Conservation (phyloP, 441 rosid species). For the Erodium trifolium region DNA sequence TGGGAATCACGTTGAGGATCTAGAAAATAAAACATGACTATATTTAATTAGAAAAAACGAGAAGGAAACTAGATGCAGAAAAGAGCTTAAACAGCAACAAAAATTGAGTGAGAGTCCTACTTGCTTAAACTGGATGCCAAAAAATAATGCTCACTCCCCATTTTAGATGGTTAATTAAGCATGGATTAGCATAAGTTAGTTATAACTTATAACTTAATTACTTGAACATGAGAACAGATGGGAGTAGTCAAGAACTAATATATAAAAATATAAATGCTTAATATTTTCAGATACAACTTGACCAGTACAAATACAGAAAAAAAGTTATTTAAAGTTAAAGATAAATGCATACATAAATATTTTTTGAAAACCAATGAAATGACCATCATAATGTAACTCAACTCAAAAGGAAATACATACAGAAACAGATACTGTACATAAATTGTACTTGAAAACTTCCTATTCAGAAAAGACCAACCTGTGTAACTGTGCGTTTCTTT, state of each 20-base stretch:
- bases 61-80: not conserved
- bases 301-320: not conserved
- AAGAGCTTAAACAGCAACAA: not conserved
- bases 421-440: slow-evolving; percentile 1
- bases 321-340: not conserved
- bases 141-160: not conserved
- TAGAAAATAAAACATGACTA: slow-evolving; percentile 25
- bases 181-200: not conserved
- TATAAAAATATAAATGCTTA: not conserved
- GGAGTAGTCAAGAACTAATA: not conserved
- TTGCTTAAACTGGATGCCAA: not conserved
- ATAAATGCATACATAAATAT: not conserved
- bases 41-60: slow-evolving; percentile 10
- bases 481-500: slow-evolving; percentile 72
- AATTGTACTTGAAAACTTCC: not conserved
- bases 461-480: slow-evolving; percentile 39
- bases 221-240: not conserved
- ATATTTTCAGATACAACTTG: not conserved
- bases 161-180: not conserved
- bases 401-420: not conserved
- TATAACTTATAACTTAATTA: not conserved
- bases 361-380: not conserved
- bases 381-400: not conserved
- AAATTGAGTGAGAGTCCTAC: not conserved
- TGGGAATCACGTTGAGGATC: slow-evolving; percentile 78